Evolutionary conservation across 179 eudicot genomes (phyloP).

Genomic region (Gypsophila paniculata): DNA sequence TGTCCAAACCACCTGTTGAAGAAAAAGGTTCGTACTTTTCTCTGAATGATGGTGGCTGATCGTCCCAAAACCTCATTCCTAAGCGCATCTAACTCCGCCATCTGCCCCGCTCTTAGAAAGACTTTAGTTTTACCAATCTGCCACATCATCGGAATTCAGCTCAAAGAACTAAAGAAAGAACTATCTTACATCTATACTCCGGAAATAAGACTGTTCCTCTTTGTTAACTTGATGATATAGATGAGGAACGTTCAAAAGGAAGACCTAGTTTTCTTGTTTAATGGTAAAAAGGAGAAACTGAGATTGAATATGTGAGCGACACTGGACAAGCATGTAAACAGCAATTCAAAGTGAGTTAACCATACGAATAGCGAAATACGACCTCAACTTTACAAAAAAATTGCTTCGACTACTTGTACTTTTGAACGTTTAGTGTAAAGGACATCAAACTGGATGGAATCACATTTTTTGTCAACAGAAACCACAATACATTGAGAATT

Average conservation of each 20-base stretch:
- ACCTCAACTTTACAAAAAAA: too few species aligned
- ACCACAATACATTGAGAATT: too few species aligned
- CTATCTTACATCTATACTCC: conserved; percentile 2
- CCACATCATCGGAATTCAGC: conserved; percentile 20
- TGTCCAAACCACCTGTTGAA: conserved; percentile 45
- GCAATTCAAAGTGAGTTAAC: not conserved
- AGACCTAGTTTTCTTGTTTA: not conserved
- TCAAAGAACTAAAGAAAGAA: conserved; percentile 5
- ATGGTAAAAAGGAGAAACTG: not conserved
- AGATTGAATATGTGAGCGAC: not conserved
- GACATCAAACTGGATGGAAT: too few species aligned
- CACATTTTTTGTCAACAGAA: too few species aligned
- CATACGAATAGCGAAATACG: too few species aligned
- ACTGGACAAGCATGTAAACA: conserved; percentile 8
- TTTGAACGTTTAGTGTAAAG: too few species aligned
- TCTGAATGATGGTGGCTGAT: conserved; percentile 71
- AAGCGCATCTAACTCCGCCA: conserved; percentile 85
- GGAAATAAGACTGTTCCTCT: not conserved
- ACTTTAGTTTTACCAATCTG: conserved; percentile 91
- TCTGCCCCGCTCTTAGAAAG: conserved; percentile 95
- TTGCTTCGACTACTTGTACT: too few species aligned
- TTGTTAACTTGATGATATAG: not conserved
- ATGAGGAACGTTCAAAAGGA: not conserved
- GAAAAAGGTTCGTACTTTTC: conserved; percentile 52
- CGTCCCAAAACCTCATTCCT: conserved; percentile 67